Percentiles rank a stretch among this genome's conserved stretches.
Conservation (phyloP, 2,329 filamentous ascomycete genomes). For the Colletotrichum somersetense region DNA sequence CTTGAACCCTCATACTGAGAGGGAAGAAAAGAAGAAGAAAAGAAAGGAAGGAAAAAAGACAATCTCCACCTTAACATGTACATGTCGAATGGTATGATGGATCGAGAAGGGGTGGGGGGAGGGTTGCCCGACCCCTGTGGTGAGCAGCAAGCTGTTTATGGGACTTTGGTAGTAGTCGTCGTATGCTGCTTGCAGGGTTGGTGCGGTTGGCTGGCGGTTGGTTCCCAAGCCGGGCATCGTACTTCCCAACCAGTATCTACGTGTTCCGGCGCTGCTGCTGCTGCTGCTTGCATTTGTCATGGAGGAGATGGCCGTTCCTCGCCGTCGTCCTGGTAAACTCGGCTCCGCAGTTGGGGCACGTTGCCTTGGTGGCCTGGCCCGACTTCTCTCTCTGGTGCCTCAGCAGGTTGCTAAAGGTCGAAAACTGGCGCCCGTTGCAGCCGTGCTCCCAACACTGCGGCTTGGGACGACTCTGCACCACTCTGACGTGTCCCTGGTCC, state of each 20-base stretch:
- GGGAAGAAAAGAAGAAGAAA: too few species aligned
- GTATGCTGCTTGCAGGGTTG: constrained; percentile 18
- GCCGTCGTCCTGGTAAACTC: constrained; percentile 93
- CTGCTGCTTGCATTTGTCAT: constrained; percentile 88
- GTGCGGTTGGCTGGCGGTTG: background rate
- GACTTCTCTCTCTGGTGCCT: constrained; percentile 95
- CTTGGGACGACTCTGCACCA: constrained; percentile 85
- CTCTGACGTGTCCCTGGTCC: constrained; percentile 68
- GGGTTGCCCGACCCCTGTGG: background rate
- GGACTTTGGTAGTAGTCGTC: constrained; percentile 22
- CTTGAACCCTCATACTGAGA: background rate
- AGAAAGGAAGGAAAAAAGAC: background rate
- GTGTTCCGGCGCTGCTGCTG: constrained; percentile 58
- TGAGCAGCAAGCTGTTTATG: background rate
- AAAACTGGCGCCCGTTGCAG: constrained; percentile 95
- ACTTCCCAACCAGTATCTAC: constrained; percentile 33
- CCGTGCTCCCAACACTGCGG: constrained; percentile 98
- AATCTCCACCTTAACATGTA: constrained; percentile 25
- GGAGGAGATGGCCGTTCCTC: constrained; percentile 84
- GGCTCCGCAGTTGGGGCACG: constrained; percentile 90
- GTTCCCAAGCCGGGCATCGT: background rate
- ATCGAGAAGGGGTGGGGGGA: background rate
- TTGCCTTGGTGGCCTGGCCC: constrained; percentile 88
- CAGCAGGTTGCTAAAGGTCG: constrained; percentile 94
- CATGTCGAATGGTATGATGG: constrained; percentile 22